Evolutionary conservation across 1,284 basidiomycete species (phyloP), one percentile per base, ranked within the genome.

Genomic region (Moniliophthora roreri): DNA sequence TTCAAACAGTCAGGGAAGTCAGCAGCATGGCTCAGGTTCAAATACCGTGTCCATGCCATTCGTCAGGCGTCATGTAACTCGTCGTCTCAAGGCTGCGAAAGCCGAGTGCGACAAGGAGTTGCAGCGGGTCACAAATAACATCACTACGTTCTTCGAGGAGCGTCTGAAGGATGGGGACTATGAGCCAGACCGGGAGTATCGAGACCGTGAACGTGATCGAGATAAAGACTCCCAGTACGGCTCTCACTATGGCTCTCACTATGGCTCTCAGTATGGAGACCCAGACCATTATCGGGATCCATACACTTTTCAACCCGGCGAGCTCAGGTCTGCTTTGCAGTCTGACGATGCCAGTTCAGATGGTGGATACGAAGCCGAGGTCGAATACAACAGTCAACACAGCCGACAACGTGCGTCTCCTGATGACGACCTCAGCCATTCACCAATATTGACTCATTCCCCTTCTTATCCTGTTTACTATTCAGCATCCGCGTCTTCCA

Each of bases 21-120:
- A 46, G 60, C 69, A 51, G 18, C 24, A 79, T 71, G 75, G 73
- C 45, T 83, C 85, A 11, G 77, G 76, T 50, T 77, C 85, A 24
- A 87, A 84, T 65, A 89, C 87, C 53, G 87, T 91, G 50, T 91
- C 89, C 52, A 92, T 91, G 88, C 87, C 91, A 41, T 96, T 95
- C 63, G 95, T 98, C 57, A 82, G 92, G 52, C 85, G 93, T 55
- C 95, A 98, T 75, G 93, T 98, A 63, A 93, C 91, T 45, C 85
- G 94, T 62, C 89, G 96, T 52, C 85, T 98, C 68, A 91, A 90
- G 69, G 89, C 89, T 1, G 95, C 96, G 54, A 99, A 99, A 77
- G 86, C 90, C 51, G 90, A 92, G 60, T 99, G 96, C 76, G 95
- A 99, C 80, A 91, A 91, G 73, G 94, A 97, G 66, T 82, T 99